phyloP scores from a whole-genome alignment of 164 flowering plant genomes.

The Warburgia ugandensis region DNA sequence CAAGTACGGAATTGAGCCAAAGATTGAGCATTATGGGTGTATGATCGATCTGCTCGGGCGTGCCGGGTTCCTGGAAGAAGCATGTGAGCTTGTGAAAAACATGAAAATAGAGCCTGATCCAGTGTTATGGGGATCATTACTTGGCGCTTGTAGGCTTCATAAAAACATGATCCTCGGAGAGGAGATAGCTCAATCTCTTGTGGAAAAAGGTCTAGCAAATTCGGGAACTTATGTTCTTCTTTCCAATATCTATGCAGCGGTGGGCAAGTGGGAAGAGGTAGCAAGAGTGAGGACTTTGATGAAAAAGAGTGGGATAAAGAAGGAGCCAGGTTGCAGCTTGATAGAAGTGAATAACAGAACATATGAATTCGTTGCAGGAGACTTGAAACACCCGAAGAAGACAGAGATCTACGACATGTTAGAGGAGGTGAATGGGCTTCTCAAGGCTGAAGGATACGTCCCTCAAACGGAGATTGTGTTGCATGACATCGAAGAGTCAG shows the following conservation, averaged over 20 bases:
- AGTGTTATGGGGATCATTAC: conserved; percentile 63
- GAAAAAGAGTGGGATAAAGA: conserved; percentile 47
- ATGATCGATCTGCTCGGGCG: conserved; percentile 84
- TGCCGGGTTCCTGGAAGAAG: conserved; percentile 57
- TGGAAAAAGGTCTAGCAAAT: conserved; percentile 35
- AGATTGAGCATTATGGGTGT: conserved; percentile 85
- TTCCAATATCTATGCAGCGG: conserved; percentile 61
- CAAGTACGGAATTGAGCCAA: conserved; percentile 49
- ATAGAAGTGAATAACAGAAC: conserved; percentile 52
- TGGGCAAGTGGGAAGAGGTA: conserved; percentile 60
- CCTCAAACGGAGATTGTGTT: conserved; percentile 51
- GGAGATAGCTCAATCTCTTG: conserved; percentile 44
- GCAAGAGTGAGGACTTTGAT: conserved; percentile 60
- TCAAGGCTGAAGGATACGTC: conserved; percentile 41
- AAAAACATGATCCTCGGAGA: conserved; percentile 43
- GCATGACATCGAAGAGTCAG: conserved; percentile 43
- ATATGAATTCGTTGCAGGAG: conserved; percentile 78
- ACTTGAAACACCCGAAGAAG: conserved; percentile 48
- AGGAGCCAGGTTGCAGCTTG: conserved; percentile 80
- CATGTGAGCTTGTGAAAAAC: conserved; percentile 48
- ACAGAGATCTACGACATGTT: conserved; percentile 55
- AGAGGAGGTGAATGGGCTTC: conserved; percentile 44
- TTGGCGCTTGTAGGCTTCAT: conserved; percentile 63
- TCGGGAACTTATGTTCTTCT: conserved; percentile 77
- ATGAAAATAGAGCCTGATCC: conserved; percentile 51